phyloP scores from a whole-genome alignment of 208 protist genomes.

The Crithidia acanthocephali region DNA sequence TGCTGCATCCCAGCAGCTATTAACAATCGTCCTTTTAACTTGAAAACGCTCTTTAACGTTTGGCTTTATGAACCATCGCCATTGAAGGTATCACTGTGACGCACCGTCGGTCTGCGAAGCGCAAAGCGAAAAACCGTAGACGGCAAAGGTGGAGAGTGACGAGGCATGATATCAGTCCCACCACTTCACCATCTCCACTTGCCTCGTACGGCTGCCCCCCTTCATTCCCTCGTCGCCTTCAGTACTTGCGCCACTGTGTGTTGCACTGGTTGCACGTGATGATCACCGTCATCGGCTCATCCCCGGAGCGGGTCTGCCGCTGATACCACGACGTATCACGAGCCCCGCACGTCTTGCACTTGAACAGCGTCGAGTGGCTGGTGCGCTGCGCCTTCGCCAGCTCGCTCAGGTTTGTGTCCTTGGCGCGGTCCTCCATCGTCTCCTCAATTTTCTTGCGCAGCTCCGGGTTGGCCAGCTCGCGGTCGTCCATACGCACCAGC shows the following conservation, averaged over 20 bases:
- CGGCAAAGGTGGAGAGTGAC: too few relatives aligned
- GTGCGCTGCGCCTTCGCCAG: constrained; percentile 71
- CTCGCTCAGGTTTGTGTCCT: constrained; percentile 83
- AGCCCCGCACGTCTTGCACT: constrained; percentile 85
- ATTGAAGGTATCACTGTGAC: too few relatives aligned
- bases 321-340: constrained; percentile 92
- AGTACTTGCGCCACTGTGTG: constrained; percentile 73
- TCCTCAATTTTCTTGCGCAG: constrained; percentile 62
- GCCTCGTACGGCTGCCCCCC: too few relatives aligned
- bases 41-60: too few relatives aligned
- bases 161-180: too few relatives aligned
- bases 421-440: constrained; percentile 68
- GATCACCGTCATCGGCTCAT: constrained; percentile 99
- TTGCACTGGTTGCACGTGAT: constrained; percentile 94
- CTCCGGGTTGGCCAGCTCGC: constrained; percentile 84
- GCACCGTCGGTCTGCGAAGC: too few relatives aligned
- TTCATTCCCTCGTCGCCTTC: constrained; percentile 5
- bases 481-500: constrained; percentile 71
- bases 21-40: too few relatives aligned
- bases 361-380: constrained; percentile 81
- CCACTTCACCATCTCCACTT: too few relatives aligned
- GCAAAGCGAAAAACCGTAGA: too few relatives aligned
- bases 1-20: too few relatives aligned
- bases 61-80: too few relatives aligned
- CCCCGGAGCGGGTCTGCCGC: constrained; percentile 96